phyloP scores from a whole-genome alignment of 768 basidiomycete genomes.

The Sutorius australiensis region DNA sequence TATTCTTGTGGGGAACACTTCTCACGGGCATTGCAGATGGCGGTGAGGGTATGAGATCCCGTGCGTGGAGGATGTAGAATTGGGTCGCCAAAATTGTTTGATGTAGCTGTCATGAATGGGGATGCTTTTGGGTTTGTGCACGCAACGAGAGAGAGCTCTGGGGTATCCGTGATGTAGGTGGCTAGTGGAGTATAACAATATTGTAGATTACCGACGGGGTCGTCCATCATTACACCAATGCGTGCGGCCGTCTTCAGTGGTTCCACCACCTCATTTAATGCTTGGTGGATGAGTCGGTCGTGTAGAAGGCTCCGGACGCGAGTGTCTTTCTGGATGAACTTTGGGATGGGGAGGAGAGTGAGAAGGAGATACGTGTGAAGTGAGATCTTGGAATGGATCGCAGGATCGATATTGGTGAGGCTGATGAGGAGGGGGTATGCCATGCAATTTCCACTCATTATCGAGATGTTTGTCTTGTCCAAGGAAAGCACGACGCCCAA shows the following conservation, averaged over 20 bases:
- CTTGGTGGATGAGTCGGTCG: constrained; percentile 19
- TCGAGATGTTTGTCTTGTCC: not conserved
- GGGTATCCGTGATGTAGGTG: not conserved
- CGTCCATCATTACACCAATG: constrained; percentile 27
- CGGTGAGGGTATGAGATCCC: too few relatives aligned
- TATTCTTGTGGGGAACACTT: too few relatives aligned
- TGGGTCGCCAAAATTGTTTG: too few relatives aligned
- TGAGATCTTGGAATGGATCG: not conserved
- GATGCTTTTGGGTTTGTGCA: too few relatives aligned
- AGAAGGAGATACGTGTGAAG: not conserved
- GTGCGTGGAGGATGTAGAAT: too few relatives aligned
- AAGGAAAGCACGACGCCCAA: not conserved
- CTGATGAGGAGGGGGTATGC: not conserved
- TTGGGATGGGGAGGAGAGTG: not conserved
- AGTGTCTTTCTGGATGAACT: not conserved
- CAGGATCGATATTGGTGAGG: not conserved
- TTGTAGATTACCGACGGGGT: constrained; percentile 5
- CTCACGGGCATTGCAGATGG: too few relatives aligned
- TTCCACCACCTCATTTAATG: constrained; percentile 27
- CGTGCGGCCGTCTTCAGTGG: constrained; percentile 31
- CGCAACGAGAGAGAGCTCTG: too few relatives aligned
- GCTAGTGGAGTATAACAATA: not conserved
- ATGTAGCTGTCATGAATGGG: too few relatives aligned
- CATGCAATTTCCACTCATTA: not conserved
- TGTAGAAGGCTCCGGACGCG: constrained; percentile 6